Conservation (phyloP, 2,329 filamentous ascomycete species). For the Aspergillus latus region DNA sequence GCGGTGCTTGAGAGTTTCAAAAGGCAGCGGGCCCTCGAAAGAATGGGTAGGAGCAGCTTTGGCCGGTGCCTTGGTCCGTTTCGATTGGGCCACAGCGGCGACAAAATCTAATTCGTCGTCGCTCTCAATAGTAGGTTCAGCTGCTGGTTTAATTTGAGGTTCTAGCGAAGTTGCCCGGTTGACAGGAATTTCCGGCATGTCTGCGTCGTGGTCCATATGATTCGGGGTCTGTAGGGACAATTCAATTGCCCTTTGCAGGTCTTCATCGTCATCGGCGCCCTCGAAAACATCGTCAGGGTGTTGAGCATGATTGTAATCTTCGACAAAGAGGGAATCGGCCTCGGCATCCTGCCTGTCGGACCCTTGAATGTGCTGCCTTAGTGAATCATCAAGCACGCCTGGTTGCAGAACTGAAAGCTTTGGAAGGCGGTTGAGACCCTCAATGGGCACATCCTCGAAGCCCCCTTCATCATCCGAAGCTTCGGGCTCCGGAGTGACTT, state of each 20-base stretch:
- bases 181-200: constrained; percentile 34
- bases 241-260: constrained; percentile 78
- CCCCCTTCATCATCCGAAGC: constrained; percentile 69
- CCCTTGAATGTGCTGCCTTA: constrained; percentile 31
- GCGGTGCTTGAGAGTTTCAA: constrained; percentile 75
- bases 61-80: constrained; percentile 51
- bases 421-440: constrained; percentile 81
- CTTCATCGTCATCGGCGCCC: constrained; percentile 62
- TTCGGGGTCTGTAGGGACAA: constrained; percentile 65
- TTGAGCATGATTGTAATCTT: constrained; percentile 40
- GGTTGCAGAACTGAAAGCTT: constrained; percentile 52
- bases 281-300: constrained; percentile 58
- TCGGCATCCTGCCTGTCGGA: constrained; percentile 29
- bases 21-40: constrained; percentile 81
- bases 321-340: constrained; percentile 58
- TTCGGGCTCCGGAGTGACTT: constrained; percentile 55
- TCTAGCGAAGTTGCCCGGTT: constrained; percentile 50
- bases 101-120: constrained; percentile 76
- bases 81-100: constrained; percentile 70
- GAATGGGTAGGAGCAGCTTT: constrained; percentile 53
- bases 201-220: constrained; percentile 39
- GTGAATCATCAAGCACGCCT: constrained; percentile 38
- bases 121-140: constrained; percentile 49
- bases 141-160: constrained; percentile 27
- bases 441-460: constrained; percentile 91